These are phyloP conservation scores for Cupressus sempervirens DNA, from an alignment of 75 land plant species.

Conservation along the genomic window DNA sequence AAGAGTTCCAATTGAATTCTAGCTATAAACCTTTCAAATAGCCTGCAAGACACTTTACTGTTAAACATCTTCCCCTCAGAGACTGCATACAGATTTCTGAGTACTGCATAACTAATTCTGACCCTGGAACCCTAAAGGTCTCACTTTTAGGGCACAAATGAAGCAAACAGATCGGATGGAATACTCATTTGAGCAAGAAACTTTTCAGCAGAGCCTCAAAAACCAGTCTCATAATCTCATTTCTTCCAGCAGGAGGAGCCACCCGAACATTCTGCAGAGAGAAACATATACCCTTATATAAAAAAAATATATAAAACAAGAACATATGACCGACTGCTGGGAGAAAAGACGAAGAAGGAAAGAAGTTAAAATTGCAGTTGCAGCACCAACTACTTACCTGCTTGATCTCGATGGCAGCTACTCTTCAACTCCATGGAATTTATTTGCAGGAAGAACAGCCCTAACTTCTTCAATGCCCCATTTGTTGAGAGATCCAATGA, in stretches of 20 bases:
- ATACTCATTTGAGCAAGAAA: slow-evolving; percentile 2
- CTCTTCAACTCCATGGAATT: not conserved
- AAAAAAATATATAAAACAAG: not conserved
- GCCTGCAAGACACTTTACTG: too few species aligned
- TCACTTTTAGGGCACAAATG: too few species aligned
- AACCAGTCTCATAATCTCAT: too few species aligned
- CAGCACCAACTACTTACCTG: not conserved
- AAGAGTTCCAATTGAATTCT: too few species aligned
- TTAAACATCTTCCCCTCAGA: too few species aligned
- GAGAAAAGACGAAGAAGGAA: not conserved
- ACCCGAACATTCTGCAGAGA: not conserved
- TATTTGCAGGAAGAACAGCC: not conserved
- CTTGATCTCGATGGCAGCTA: not conserved
- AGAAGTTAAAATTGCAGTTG: not conserved
- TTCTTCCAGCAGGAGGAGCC: not conserved
- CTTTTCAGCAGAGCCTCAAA: not conserved
- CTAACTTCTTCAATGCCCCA: not conserved
- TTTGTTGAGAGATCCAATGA: too few species aligned
- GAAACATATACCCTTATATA: too few species aligned
- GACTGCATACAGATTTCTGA: too few species aligned
- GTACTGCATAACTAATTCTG: not conserved
- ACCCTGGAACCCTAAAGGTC: not conserved
- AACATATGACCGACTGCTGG: not conserved
- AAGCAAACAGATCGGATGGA: not conserved
- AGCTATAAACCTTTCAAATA: too few species aligned